Conservation (phyloP, 257 asterid species). For the Plantago major region DNA sequence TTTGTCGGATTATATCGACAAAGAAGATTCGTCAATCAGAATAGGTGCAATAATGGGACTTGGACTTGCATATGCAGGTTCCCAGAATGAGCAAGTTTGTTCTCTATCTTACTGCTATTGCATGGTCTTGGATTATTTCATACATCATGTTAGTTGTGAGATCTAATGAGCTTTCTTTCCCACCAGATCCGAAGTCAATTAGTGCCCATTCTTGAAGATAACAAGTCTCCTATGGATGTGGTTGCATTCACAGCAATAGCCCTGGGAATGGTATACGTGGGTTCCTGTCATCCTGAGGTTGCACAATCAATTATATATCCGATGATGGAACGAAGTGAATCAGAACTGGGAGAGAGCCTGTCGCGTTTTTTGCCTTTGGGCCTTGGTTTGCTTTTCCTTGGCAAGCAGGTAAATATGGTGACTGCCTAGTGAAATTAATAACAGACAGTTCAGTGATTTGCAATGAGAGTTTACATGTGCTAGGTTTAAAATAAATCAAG, state of each 20-base stretch:
- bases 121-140: neutral
- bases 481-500: no score
- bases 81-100: slow-evolving; percentile 64
- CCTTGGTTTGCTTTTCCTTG: slow-evolving; percentile 92
- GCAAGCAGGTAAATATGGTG: slow-evolving; percentile 71
- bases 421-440: neutral
- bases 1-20: slow-evolving; percentile 67
- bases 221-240: slow-evolving; percentile 76
- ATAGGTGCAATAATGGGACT: slow-evolving; percentile 99
- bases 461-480: neutral
- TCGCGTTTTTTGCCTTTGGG: slow-evolving; percentile 85
- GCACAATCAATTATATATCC: slow-evolving; percentile 87
- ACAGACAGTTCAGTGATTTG: neutral
- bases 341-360: slow-evolving; percentile 82
- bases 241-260: slow-evolving; percentile 87
- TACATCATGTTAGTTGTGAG: neutral
- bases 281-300: slow-evolving; percentile 89
- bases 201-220: slow-evolving; percentile 70
- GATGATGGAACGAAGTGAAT: slow-evolving; percentile 81
- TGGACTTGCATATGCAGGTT: slow-evolving; percentile 96
- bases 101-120: slow-evolving; percentile 5
- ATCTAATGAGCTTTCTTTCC: neutral
- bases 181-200: slow-evolving; percentile 59
- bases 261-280: slow-evolving; percentile 79
- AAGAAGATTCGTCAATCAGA: slow-evolving; percentile 65